phyloP scores from a whole-genome alignment of 2,329 filamentous ascomycete species.

The Tolypocladium cylindrosporum region DNA sequence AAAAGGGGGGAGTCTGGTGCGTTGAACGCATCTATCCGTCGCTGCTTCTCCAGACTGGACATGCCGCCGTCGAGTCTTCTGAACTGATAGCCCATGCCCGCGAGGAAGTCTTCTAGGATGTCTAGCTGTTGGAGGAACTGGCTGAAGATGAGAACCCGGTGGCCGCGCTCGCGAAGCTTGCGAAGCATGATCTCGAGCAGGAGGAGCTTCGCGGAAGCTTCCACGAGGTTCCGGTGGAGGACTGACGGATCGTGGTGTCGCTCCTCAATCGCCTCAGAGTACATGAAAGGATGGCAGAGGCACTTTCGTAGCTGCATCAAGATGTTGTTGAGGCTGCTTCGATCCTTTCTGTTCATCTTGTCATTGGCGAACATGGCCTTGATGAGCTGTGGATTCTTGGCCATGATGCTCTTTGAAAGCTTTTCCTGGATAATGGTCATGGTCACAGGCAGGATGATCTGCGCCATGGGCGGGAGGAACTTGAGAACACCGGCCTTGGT shows the following conservation, averaged over 20 bases:
- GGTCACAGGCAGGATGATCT: slow-evolving; percentile 91
- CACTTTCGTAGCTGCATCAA: slow-evolving; percentile 92
- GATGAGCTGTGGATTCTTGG: slow-evolving; percentile 83
- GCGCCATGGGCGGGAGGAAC: slow-evolving; percentile 85
- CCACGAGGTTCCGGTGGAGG: slow-evolving; percentile 72
- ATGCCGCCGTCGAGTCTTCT: slow-evolving; percentile 81
- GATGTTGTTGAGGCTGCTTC: slow-evolving; percentile 83
- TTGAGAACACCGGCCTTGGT: slow-evolving; percentile 88
- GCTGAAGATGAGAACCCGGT: slow-evolving; percentile 90
- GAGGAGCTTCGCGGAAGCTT: slow-evolving; percentile 83
- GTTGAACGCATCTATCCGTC: slow-evolving; percentile 89
- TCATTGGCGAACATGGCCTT: slow-evolving; percentile 70
- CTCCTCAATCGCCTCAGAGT: slow-evolving; percentile 85
- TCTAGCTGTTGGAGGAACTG: slow-evolving; percentile 86
- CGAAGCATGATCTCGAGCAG: slow-evolving; percentile 79
- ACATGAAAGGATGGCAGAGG: slow-evolving; percentile 92
- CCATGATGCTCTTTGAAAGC: slow-evolving; percentile 85
- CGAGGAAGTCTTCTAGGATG: slow-evolving; percentile 85
- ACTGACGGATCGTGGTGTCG: slow-evolving; percentile 49
- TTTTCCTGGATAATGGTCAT: slow-evolving; percentile 93
- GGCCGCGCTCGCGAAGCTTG: slow-evolving; percentile 73
- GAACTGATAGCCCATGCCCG: slow-evolving; percentile 61
- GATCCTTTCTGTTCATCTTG: slow-evolving; percentile 58
- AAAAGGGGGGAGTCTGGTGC: slow-evolving; percentile 74
- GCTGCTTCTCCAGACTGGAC: slow-evolving; percentile 78